A percentile compares a stretch with the other conserved stretches of the same genome.
These are phyloP conservation scores for Kitagawia praeruptora DNA, from an alignment of 129 eudicot genomes.

Conservation along the genomic window DNA sequence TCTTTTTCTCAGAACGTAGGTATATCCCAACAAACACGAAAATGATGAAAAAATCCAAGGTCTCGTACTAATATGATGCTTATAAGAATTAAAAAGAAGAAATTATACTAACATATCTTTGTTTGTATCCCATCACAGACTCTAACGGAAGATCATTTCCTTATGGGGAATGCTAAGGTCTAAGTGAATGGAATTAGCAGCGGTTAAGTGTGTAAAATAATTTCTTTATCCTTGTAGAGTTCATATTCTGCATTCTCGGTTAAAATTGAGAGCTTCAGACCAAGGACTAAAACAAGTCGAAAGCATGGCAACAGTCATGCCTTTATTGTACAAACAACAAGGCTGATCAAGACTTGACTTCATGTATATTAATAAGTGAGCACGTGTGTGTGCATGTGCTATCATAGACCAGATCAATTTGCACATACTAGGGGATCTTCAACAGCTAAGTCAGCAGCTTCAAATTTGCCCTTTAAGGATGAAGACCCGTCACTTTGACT, in stretches of 20 bases:
- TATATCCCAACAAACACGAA: not conserved
- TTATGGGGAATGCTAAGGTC: not conserved
- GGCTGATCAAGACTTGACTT: not conserved
- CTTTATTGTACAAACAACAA: not conserved
- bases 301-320: not conserved
- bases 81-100: not conserved
- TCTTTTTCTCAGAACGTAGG: not conserved
- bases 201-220: no score
- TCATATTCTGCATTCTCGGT: not conserved
- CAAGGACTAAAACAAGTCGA: no score
- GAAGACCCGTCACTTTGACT: slow-evolving; percentile 43
- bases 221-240: not conserved
- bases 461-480: slow-evolving; percentile 43
- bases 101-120: no score
- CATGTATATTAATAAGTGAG: not conserved
- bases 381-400: not conserved
- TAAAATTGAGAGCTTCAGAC: not conserved
- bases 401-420: not conserved
- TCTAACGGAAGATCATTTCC: not conserved
- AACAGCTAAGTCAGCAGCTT: slow-evolving; percentile 37
- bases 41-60: not conserved
- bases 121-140: no score
- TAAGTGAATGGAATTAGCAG: not conserved
- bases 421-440: slow-evolving; percentile 43
- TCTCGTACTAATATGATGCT: not conserved